Conservation (phyloP, 2,329 filamentous ascomycete species). For the Ascochyta pisi region DNA sequence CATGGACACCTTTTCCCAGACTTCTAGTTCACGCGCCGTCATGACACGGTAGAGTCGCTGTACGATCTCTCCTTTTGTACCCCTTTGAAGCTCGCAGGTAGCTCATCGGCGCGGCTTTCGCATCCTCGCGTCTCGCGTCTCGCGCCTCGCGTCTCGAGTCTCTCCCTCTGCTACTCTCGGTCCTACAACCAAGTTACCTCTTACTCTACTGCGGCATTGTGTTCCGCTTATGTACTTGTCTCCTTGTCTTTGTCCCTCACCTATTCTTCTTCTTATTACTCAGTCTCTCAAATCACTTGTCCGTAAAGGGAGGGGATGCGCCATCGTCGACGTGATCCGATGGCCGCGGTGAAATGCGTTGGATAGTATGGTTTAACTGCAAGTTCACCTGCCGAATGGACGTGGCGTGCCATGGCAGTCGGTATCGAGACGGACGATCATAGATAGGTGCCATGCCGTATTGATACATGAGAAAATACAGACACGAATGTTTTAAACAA, state of each 20-base stretch:
- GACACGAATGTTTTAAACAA: too few species aligned
- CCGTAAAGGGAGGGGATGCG: background rate
- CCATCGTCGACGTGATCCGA: slow-evolving; percentile 12
- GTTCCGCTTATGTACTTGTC: slow-evolving; percentile 20
- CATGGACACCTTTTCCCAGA: slow-evolving; percentile 45
- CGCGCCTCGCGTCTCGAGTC: too few species aligned
- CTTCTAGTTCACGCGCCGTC: slow-evolving; percentile 27
- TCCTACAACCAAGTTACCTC: background rate
- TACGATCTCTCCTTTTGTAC: slow-evolving; percentile 3
- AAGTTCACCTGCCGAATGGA: too few species aligned
- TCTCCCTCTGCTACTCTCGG: background rate
- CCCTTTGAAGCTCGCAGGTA: background rate
- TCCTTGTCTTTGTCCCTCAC: slow-evolving; percentile 18
- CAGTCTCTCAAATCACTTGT: slow-evolving; percentile 17
- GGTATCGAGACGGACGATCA: too few species aligned
- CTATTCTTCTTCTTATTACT: slow-evolving; percentile 2
- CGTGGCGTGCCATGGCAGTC: too few species aligned
- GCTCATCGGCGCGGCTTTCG: background rate
- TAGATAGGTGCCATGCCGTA: too few species aligned
- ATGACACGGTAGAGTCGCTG: background rate
- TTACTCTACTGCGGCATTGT: slow-evolving; percentile 6
- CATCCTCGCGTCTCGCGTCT: background rate
- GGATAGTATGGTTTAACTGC: too few species aligned
- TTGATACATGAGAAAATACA: too few species aligned
- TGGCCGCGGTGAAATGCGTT: background rate